Conservation (phyloP, 2,329 filamentous ascomycete genomes). For the Zasmidium angulare region DNA sequence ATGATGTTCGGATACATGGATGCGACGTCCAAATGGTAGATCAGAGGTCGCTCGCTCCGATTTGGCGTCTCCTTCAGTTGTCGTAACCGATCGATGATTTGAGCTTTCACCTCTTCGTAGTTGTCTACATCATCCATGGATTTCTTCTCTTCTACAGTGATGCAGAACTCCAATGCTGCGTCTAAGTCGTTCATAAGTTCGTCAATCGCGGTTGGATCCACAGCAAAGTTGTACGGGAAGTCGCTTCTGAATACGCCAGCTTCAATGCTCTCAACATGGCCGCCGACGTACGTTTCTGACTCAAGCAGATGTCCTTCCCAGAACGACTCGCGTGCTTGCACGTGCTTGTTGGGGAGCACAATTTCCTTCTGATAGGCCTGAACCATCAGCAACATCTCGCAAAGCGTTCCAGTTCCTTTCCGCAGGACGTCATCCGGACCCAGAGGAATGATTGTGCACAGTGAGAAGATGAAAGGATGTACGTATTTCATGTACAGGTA, state of each 20-base stretch:
- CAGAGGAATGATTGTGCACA: slow-evolving; percentile 93
- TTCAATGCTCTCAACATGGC: slow-evolving; percentile 98
- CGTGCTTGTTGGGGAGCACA: slow-evolving; percentile 92
- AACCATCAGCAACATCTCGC: slow-evolving; percentile 99
- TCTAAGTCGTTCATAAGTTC: slow-evolving; percentile 86
- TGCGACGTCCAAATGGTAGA: slow-evolving; percentile 97
- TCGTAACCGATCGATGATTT: slow-evolving; percentile 71
- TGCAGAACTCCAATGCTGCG: slow-evolving; percentile 80
- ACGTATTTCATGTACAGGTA: slow-evolving; percentile 99
- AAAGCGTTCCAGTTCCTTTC: slow-evolving; percentile 97
- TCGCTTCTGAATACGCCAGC: slow-evolving; percentile 95
- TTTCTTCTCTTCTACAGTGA: slow-evolving; percentile 54
- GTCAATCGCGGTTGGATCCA: slow-evolving; percentile 87
- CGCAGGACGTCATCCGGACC: slow-evolving; percentile 88
- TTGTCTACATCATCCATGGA: slow-evolving; percentile 52
- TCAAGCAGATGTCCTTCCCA: slow-evolving; percentile 96
- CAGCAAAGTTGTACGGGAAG: slow-evolving; percentile 88
- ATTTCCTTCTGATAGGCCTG: slow-evolving; percentile 92
- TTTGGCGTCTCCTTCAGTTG: slow-evolving; percentile 80
- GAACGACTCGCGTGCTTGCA: slow-evolving; percentile 85
- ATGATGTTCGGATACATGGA: slow-evolving; percentile 99
- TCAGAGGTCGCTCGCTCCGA: slow-evolving; percentile 79
- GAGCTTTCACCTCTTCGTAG: slow-evolving; percentile 66
- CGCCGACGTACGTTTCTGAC: slow-evolving; percentile 96
- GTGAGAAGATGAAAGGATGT: slow-evolving; percentile 98